Evolutionary conservation across 2,329 filamentous ascomycete species (phyloP), one percentile per base, ranked within the genome.

Genomic region (Fusarium tjaetaba): DNA sequence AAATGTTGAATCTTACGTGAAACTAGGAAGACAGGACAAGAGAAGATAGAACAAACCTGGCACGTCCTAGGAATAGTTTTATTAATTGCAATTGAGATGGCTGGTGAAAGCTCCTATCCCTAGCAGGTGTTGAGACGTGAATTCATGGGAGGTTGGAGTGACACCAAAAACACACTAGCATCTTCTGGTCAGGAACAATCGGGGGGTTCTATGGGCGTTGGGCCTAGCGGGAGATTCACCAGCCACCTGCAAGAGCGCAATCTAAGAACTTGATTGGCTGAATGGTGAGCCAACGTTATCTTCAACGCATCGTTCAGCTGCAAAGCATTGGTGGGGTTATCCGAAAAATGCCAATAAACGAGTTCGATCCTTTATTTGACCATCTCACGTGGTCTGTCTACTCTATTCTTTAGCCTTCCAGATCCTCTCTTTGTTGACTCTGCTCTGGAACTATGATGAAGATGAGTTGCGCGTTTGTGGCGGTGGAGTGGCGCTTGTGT

Each of bases 121-220:
- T 70, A 32, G 51, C 39, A 42, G 48, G 55, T 39, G 41, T 43
- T 18, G 60, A 56, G 51, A 69, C 49, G 36, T 60, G 64, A 68
- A 75, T 74, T 76, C 63, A 65, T 71, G 75, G 75, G 76, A 74
- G 76, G 76, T 76, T 78, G 76, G 76, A 71, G 66, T 65, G 67
- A 48, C 59, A 61, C 62, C 55, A 67, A 60, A 58, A 57, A 61
- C 53, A 49, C 67, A 64, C 75, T 74, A 76, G 61, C 68, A 60
- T 67, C 46, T 28, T 38, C 32, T 49, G 46, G 36, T 26, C 70
- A 67, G 73, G 70, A 66, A 72, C 63, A 66, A 61, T 64, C 65
- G 66, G 57, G 60, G 59, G 67, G 52, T 62, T 68, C 68, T 49
- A 56, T 42, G 53, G 72, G 61, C 61, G 56, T 60, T 41, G 57